A percentile compares a stretch with the other conserved stretches of the same genome.
These are phyloP conservation scores for Lyophyllum decastes DNA, from an alignment of 768 basidiomycete species.

Conservation along the genomic window DNA sequence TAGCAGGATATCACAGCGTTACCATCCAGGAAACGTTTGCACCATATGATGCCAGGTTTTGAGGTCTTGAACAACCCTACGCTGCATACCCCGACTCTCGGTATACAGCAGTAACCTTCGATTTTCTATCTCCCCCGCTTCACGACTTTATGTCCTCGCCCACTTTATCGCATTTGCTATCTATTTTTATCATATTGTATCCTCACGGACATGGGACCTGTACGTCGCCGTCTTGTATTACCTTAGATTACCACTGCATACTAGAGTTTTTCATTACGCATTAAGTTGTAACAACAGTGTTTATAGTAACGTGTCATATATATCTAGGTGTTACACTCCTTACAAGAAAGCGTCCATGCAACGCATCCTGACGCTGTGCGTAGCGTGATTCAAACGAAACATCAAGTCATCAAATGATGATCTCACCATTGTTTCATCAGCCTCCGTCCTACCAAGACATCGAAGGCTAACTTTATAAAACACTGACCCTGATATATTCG, in stretches of 20 bases:
- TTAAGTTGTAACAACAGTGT: constrained; percentile 15
- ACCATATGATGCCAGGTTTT: constrained; percentile 64
- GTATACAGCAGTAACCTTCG: constrained; percentile 48
- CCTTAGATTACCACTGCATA: not conserved
- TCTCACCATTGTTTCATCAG: not conserved
- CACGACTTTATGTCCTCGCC: not conserved
- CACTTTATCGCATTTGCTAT: constrained; percentile 2
- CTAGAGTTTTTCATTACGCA: constrained; percentile 8
- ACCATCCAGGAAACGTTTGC: constrained; percentile 64
- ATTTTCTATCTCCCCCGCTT: not conserved
- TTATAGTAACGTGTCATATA: constrained; percentile 1
- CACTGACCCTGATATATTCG: no score
- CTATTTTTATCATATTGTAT: constrained; percentile 15
- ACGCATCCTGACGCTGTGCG: not conserved
- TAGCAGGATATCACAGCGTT: constrained; percentile 53
- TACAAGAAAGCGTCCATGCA: not conserved
- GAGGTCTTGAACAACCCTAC: constrained; percentile 55
- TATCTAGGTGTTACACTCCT: not conserved
- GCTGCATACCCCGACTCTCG: constrained; percentile 56
- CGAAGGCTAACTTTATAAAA: not conserved
- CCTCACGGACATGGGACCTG: constrained; percentile 3
- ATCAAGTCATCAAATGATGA: constrained; percentile 1
- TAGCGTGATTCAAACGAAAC: not conserved
- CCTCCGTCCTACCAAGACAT: not conserved
- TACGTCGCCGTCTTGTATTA: constrained; percentile 4